Evolutionary conservation across 495 filamentous ascomycete species (phyloP).

Genomic region (Bacidia rubella): DNA sequence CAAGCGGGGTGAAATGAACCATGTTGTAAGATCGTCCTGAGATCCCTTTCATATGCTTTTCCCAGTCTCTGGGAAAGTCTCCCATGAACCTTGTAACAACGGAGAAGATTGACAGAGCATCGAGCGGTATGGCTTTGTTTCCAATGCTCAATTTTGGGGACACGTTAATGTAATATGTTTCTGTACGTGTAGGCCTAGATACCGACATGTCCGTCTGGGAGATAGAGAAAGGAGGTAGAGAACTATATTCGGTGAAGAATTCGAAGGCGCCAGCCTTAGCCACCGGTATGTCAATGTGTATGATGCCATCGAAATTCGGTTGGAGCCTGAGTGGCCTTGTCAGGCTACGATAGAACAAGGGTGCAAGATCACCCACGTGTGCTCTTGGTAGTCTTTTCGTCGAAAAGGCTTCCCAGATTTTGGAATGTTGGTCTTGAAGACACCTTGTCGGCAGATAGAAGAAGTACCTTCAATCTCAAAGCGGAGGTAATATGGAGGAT

Average conservation of each 20-base stretch:
- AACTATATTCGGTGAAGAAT: no score
- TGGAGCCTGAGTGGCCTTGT: slow-evolving; percentile 45
- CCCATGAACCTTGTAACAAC: slow-evolving; percentile 97
- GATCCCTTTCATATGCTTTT: slow-evolving; percentile 76
- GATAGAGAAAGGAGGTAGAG: no score
- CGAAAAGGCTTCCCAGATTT: slow-evolving; percentile 57
- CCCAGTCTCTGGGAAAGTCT: slow-evolving; percentile 74
- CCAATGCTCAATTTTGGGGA: slow-evolving; percentile 66
- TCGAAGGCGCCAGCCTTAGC: slow-evolving; percentile 77
- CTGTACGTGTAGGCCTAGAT: slow-evolving; percentile 50
- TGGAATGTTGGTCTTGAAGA: slow-evolving; percentile 91
- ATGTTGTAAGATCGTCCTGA: slow-evolving; percentile 89
- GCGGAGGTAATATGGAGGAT: slow-evolving; percentile 61
- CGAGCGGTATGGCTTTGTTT: slow-evolving; percentile 55
- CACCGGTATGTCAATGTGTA: slow-evolving; percentile 80
- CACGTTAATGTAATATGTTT: slow-evolving; percentile 83
- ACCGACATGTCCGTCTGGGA: slow-evolving; percentile 33
- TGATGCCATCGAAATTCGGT: slow-evolving; percentile 83
- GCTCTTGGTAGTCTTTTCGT: slow-evolving; percentile 66
- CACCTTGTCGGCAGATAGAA: slow-evolving; percentile 86
- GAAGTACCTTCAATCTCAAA: slow-evolving; percentile 94
- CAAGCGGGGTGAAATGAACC: slow-evolving; percentile 94
- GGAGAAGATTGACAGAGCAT: slow-evolving; percentile 85
- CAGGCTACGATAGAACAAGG: slow-evolving; percentile 13
- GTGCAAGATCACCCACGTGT: slow-evolving; percentile 49